A percentile compares a stretch with the other conserved stretches of the same genome.
Evolutionary conservation across 345 rosid genomes (phyloP).

Genomic region (Kernera saxatilis): DNA sequence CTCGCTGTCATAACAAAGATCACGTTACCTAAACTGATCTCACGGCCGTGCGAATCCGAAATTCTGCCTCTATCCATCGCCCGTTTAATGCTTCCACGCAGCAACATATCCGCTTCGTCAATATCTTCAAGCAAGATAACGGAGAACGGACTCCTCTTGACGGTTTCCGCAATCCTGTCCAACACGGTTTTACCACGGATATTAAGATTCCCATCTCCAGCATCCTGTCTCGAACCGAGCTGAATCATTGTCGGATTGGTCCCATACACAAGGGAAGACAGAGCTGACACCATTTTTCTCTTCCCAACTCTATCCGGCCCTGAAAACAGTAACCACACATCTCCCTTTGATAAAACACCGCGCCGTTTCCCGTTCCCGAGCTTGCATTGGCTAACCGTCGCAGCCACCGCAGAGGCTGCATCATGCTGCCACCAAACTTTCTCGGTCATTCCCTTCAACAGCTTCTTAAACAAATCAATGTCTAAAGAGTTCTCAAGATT

Average conservation of each 20-base stretch:
- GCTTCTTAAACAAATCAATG: conserved; percentile 67
- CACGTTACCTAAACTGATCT: conserved; percentile 83
- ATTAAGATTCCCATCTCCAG: conserved; percentile 35
- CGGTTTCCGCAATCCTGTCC: conserved; percentile 84
- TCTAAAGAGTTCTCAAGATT: conserved; percentile 43
- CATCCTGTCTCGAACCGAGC: conserved; percentile 58
- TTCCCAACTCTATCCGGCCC: conserved; percentile 90
- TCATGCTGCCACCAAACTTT: conserved; percentile 96
- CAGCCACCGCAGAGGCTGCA: conserved; percentile 78
- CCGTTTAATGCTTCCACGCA: conserved; percentile 68
- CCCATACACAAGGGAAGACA: conserved; percentile 58
- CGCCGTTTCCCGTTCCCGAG: conserved; percentile 62
- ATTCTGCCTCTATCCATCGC: conserved; percentile 95
- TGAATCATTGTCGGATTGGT: conserved; percentile 46
- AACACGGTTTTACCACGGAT: conserved; percentile 85
- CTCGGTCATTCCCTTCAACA: conserved; percentile 71
- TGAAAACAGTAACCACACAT: conserved; percentile 75
- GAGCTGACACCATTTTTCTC: conserved; percentile 77
- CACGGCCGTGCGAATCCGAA: conserved; percentile 87
- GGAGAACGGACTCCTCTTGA: conserved; percentile 73
- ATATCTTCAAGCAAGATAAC: conserved; percentile 86
- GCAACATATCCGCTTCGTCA: conserved; percentile 72
- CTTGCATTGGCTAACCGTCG: conserved; percentile 68
- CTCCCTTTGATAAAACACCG: conserved; percentile 56
- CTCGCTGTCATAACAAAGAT: conserved; percentile 78